Conservation (phyloP, 225 moss, liverwort and hornwort species). For the Neckera pumila region DNA sequence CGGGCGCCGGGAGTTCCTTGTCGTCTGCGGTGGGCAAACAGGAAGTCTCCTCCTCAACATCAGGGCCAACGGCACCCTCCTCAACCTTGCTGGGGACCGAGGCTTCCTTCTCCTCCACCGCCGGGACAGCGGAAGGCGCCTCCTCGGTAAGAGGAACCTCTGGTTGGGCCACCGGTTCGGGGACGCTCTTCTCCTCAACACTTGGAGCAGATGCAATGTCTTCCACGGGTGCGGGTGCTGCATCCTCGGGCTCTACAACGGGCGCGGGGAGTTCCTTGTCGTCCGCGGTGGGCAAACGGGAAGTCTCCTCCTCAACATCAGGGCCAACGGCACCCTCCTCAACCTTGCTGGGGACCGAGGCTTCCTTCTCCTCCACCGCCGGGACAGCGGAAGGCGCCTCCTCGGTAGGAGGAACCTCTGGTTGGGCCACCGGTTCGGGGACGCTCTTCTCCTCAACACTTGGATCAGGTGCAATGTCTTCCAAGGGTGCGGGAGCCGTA, state of each 20-base stretch:
- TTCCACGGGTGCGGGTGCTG: neutral
- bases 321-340: no score
- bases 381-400: neutral
- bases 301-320: neutral
- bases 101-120: neutral
- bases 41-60: neutral
- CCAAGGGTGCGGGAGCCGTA: neutral
- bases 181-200: neutral
- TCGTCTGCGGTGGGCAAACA: neutral
- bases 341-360: neutral
- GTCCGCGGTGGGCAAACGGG: neutral
- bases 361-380: neutral
- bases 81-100: neutral
- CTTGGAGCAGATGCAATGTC: neutral
- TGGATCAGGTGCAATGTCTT: neutral
- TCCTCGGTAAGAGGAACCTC: neutral
- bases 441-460: neutral
- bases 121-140: neutral
- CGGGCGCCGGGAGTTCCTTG: neutral
- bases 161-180: no score
- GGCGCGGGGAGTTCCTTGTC: neutral
- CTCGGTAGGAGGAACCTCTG: neutral
- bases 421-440: no score
- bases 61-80: no score
- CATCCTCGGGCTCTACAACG: neutral